Conservation (phyloP, 2,329 filamentous ascomycete species). For the Elsinoe fawcettii region DNA sequence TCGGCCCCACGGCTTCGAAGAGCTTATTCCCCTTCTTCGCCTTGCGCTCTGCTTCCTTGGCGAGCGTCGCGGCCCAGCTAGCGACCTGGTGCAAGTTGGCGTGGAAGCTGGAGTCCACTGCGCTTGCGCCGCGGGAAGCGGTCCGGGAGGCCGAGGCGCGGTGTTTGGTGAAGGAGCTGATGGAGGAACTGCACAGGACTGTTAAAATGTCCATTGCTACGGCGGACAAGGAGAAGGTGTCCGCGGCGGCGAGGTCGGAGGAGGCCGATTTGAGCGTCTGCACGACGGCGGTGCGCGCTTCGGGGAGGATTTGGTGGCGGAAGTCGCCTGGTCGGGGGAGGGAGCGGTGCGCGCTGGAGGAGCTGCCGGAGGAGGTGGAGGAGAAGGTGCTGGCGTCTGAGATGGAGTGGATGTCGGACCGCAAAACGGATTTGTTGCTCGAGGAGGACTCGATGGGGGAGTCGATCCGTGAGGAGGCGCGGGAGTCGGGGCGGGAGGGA, state of each 20-base stretch:
- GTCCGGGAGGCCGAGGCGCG: conserved; percentile 21
- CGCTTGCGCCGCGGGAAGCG: conserved; percentile 36
- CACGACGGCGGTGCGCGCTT: neutral
- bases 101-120: conserved; percentile 60
- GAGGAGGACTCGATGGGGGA: neutral
- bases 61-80: conserved; percentile 34
- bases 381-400: neutral
- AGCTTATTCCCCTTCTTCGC: conserved; percentile 27
- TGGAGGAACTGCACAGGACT: conserved; percentile 59
- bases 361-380: neutral
- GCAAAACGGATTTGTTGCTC: neutral
- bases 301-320: conserved; percentile 9
- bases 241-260: conserved; percentile 40
- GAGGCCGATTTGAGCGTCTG: conserved; percentile 3
- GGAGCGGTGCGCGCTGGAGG: too few relatives aligned
- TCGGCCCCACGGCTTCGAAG: conserved; percentile 36
- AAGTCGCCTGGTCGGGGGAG: neutral
- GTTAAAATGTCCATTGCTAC: conserved; percentile 65
- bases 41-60: conserved; percentile 9
- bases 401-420: neutral
- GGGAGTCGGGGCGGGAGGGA: neutral
- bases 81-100: conserved; percentile 48
- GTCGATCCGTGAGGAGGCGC: neutral
- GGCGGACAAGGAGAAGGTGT: conserved; percentile 66
- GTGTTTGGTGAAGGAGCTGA: conserved; percentile 55